Conservation (phyloP, 805 yeast species). For the Clavispora phyllophila region DNA sequence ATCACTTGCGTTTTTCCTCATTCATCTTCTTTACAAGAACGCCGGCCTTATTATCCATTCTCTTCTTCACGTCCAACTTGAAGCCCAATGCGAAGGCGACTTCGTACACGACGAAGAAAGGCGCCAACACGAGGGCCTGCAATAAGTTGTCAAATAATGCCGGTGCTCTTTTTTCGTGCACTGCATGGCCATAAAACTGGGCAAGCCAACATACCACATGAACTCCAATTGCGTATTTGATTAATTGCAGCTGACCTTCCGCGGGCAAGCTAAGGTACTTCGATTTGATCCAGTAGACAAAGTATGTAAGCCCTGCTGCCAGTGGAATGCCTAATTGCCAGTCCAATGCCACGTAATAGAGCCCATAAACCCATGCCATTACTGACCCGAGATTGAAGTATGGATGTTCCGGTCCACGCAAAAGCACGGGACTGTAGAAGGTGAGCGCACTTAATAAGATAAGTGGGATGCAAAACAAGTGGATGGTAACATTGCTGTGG, state of each 20-base stretch:
- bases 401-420: conserved; percentile 17
- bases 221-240: conserved; percentile 28
- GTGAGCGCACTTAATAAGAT: conserved; percentile 53
- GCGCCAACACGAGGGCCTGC: conserved; percentile 88
- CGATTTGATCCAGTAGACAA: conserved; percentile 19
- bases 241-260: conserved; percentile 16
- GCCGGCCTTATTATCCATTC: conserved; percentile 46
- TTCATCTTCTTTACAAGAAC: conserved; percentile 29
- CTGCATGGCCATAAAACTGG: conserved; percentile 86
- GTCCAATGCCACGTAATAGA: conserved; percentile 59
- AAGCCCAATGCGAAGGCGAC: conserved; percentile 64
- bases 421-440: conserved; percentile 15
- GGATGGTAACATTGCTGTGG: conserved; percentile 68
- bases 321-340: conserved; percentile 33
- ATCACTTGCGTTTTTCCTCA: conserved; percentile 6
- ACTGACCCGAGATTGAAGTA: conserved; percentile 44
- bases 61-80: conserved; percentile 44
- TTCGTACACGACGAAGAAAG: conserved; percentile 83
- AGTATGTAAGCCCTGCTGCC: conserved; percentile 18
- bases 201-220: conserved; percentile 67
- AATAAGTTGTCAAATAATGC: conserved; percentile 77
- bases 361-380: conserved; percentile 43
- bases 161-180: conserved; percentile 77
- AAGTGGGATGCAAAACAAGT: conserved; percentile 72
- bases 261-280: conserved; percentile 15